Evolutionary conservation across 805 yeast species (phyloP).

Genomic region (Metschnikowia cerradonensis): DNA sequence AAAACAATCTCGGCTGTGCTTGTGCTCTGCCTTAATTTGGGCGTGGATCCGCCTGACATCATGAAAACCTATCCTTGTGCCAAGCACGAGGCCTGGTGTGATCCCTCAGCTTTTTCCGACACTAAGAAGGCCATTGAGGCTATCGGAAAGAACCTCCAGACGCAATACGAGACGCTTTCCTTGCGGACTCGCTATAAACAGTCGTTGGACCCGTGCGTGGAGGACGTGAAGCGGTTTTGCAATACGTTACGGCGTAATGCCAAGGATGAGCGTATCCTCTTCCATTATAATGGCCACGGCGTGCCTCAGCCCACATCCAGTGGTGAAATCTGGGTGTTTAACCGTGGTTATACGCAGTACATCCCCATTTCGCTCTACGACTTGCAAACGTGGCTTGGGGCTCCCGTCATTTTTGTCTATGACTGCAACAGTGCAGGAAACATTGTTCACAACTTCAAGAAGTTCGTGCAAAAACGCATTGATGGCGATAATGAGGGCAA

Average conservation of each 20-base stretch:
- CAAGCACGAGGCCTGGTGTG: constrained; percentile 87
- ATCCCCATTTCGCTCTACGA: constrained; percentile 95
- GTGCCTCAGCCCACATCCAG: constrained; percentile 95
- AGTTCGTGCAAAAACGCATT: constrained; percentile 84
- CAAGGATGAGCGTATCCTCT: constrained; percentile 86
- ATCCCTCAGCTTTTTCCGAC: constrained; percentile 77
- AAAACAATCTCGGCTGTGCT: constrained; percentile 92
- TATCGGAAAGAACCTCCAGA: constrained; percentile 82
- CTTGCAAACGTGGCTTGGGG: constrained; percentile 95
- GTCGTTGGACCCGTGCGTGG: constrained; percentile 90
- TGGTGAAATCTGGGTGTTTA: constrained; percentile 98
- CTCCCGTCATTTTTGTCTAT: constrained; percentile 91
- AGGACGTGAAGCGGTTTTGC: constrained; percentile 89
- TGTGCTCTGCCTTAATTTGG: constrained; percentile 83
- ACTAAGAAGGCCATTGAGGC: constrained; percentile 87
- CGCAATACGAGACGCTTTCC: constrained; percentile 85
- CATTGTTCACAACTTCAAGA: constrained; percentile 82
- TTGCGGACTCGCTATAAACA: constrained; percentile 87
- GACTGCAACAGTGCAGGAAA: constrained; percentile 95
- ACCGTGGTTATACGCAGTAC: constrained; percentile 94
- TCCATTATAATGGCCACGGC: constrained; percentile 97
- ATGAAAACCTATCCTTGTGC: constrained; percentile 93
- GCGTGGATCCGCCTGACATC: constrained; percentile 97
- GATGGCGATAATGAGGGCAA: constrained; percentile 74
- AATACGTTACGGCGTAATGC: constrained; percentile 84